phyloP scores from a whole-genome alignment of 2,329 filamentous ascomycete genomes.

The Colletotrichum theobromicola region DNA sequence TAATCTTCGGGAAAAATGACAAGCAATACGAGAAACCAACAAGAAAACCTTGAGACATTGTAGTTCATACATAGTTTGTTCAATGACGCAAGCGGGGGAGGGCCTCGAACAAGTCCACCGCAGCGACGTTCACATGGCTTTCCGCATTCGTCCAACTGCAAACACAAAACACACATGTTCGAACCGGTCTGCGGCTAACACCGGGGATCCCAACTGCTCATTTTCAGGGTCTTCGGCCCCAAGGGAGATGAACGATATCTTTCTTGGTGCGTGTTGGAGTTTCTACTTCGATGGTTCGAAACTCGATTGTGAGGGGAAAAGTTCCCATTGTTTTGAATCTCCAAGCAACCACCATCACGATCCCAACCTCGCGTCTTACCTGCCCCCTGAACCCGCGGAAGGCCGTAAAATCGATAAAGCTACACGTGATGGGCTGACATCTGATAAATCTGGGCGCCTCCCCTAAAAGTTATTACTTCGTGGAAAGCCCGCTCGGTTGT shows the following conservation, averaged over 20 bases:
- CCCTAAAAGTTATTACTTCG: not conserved
- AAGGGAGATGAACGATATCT: not conserved
- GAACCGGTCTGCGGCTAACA: not conserved
- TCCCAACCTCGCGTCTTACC: too few species aligned
- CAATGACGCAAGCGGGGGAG: not conserved
- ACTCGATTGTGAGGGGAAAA: not conserved
- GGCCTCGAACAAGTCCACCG: not conserved
- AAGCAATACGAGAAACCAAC: too few species aligned
- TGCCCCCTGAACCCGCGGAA: not conserved
- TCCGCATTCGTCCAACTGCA: not conserved
- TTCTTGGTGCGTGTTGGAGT: too few species aligned
- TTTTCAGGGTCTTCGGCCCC: not conserved
- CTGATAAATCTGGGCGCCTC: not conserved
- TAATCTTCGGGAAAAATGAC: not conserved
- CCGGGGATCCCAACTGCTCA: not conserved
- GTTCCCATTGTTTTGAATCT: not conserved
- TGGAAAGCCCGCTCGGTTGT: not conserved
- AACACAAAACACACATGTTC: not conserved
- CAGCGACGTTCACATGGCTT: not conserved
- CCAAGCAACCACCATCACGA: not conserved
- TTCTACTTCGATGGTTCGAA: too few species aligned
- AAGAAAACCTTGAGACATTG: not conserved
- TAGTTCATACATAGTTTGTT: not conserved
- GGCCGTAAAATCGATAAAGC: not conserved
- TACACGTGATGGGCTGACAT: not conserved